Conservation (phyloP, 768 basidiomycete species). For the Mycena vitilis region DNA sequence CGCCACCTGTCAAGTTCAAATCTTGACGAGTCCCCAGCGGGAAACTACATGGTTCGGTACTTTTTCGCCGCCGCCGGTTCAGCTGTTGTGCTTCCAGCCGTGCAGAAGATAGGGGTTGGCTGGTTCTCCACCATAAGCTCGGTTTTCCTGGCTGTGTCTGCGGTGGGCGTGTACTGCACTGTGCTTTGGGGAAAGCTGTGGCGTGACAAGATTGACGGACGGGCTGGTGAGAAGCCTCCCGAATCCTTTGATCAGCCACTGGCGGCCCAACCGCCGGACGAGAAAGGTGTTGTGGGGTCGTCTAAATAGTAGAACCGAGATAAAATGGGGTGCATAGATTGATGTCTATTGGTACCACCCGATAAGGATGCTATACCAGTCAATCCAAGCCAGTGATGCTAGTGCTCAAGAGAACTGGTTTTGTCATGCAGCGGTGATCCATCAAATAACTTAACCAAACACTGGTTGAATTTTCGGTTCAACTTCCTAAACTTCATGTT, state of each 20-base stretch:
- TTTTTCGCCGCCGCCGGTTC: slow-evolving; percentile 35
- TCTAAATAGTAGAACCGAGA: too few species aligned
- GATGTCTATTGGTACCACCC: too few species aligned
- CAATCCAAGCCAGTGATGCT: too few species aligned
- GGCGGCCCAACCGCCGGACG: not conserved
- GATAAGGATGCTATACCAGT: too few species aligned
- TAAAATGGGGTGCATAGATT: too few species aligned
- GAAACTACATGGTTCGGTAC: slow-evolving; percentile 34
- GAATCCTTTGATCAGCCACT: not conserved
- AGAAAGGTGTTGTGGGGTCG: not conserved
- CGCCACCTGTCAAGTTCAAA: not conserved
- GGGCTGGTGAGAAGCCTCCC: not conserved
- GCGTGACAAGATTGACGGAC: slow-evolving; percentile 30
- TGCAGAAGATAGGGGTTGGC: slow-evolving; percentile 33
- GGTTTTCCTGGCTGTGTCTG: slow-evolving; percentile 23
- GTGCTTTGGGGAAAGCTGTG: slow-evolving; percentile 32
- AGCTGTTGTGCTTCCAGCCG: slow-evolving; percentile 32
- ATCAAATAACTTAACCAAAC: too few species aligned
- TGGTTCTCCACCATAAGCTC: slow-evolving; percentile 35
- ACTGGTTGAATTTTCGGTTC: too few species aligned
- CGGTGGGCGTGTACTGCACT: slow-evolving; percentile 23
- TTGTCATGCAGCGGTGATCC: too few species aligned
- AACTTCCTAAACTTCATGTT: too few species aligned
- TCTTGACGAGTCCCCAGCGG: slow-evolving; percentile 10
- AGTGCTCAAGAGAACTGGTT: too few species aligned